phyloP scores from a whole-genome alignment of 83 land plant species.

The Larix sibirica region DNA sequence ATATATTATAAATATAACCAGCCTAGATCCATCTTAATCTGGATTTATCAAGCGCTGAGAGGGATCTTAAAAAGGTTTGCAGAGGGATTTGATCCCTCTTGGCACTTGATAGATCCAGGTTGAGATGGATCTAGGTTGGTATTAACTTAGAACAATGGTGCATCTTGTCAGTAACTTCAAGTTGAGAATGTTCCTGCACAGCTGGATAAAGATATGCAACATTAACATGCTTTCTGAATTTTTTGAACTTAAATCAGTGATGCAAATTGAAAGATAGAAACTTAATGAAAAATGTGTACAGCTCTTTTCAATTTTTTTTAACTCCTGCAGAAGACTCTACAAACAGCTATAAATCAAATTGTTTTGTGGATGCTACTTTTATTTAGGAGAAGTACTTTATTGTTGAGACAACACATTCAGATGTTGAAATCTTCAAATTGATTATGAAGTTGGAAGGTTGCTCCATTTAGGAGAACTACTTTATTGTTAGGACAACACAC shows the following conservation, averaged over 20 bases:
- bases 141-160: background rate
- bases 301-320: background rate
- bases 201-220: background rate
- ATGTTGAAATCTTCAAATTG: background rate
- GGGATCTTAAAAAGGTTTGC: too few species aligned
- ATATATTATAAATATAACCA: too few species aligned
- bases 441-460: background rate
- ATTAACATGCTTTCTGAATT: background rate
- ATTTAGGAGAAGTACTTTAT: background rate
- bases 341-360: background rate
- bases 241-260: background rate
- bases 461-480: background rate
- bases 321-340: background rate
- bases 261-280: background rate
- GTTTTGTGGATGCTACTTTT: background rate
- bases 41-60: too few species aligned
- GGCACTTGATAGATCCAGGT: too few species aligned
- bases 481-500: background rate
- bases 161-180: background rate
- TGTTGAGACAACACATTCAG: background rate
- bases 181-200: background rate
- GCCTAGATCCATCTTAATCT: too few species aligned
- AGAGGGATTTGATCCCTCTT: too few species aligned
- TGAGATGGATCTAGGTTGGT: too few species aligned
- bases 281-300: background rate